Evolutionary conservation across 2,329 filamentous ascomycete genomes (phyloP).

Genomic region (Fusarium armeniacum): DNA sequence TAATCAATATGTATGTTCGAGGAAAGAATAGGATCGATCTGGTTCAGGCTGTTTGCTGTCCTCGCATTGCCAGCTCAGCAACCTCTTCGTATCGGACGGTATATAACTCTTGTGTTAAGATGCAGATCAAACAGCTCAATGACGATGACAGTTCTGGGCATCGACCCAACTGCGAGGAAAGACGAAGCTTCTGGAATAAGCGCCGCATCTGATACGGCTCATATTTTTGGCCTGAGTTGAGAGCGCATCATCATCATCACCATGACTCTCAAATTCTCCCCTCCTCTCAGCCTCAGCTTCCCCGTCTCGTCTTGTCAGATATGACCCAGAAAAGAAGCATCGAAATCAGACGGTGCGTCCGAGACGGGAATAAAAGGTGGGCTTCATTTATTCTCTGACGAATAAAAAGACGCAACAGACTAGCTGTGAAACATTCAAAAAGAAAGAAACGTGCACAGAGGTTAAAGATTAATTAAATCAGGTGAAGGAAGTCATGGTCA

Average conservation of each 20-base stretch:
- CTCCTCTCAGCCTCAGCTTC: neutral
- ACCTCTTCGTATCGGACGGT: slow-evolving; percentile 13
- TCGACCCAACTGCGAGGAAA: slow-evolving; percentile 1
- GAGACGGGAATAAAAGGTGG: slow-evolving; percentile 29
- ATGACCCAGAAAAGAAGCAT: slow-evolving; percentile 22
- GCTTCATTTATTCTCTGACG: neutral
- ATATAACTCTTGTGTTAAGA: slow-evolving; percentile 44
- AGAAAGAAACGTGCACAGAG: slow-evolving; percentile 30
- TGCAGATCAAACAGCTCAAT: slow-evolving; percentile 24
- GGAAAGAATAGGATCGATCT: neutral
- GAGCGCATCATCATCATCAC: slow-evolving; percentile 30
- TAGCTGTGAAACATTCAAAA: slow-evolving; percentile 36
- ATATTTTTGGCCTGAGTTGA: slow-evolving; percentile 13
- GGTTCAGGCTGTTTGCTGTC: slow-evolving; percentile 14
- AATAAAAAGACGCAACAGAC: neutral
- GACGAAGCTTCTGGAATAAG: slow-evolving; percentile 10
- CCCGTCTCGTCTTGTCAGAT: slow-evolving; percentile 19
- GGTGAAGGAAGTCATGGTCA: slow-evolving; percentile 15
- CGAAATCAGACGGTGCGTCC: slow-evolving; percentile 32
- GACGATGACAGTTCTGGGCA: slow-evolving; percentile 14
- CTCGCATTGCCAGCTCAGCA: slow-evolving; percentile 43
- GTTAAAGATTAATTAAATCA: slow-evolving; percentile 23
- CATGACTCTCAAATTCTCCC: neutral
- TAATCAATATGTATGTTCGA: neutral
- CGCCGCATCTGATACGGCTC: slow-evolving; percentile 5